Conservation (phyloP, 2,329 filamentous ascomycete genomes). For the Fusarium oligoseptatum region DNA sequence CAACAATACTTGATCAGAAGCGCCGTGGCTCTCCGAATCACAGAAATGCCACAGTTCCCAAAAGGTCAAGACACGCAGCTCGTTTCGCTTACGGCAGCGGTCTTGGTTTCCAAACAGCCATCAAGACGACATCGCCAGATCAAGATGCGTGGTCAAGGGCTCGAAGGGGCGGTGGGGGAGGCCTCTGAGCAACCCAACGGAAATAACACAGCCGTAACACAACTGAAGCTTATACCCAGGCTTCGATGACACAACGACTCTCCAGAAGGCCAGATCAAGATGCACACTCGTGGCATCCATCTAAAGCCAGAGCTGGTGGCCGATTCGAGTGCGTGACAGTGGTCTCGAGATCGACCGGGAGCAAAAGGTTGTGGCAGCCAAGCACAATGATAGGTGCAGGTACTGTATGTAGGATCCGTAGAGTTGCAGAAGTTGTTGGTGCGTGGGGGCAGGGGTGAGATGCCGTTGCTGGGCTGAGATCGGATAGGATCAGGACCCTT, state of each 20-base stretch:
- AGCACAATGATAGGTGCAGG: conserved; percentile 25
- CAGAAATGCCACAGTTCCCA: background rate
- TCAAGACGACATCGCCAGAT: conserved; percentile 3
- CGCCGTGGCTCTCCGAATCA: conserved; percentile 4
- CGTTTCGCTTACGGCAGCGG: background rate
- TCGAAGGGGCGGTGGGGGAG: no score
- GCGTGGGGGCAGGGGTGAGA: conserved; percentile 34
- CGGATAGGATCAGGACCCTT: conserved; percentile 26
- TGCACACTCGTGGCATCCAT: background rate
- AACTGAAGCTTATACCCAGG: no score
- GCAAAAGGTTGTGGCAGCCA: conserved; percentile 12
- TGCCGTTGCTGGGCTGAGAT: conserved; percentile 22
- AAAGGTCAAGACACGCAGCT: background rate
- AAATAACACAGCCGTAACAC: no score
- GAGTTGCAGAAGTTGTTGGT: conserved; percentile 16
- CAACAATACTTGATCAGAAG: conserved; percentile 13
- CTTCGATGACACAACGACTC: no score
- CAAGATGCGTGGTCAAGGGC: no score
- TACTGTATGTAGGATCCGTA: conserved; percentile 8
- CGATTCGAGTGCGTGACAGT: conserved; percentile 18
- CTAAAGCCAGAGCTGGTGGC: conserved; percentile 6
- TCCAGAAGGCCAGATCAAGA: background rate
- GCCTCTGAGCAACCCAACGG: no score
- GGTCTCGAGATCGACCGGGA: conserved; percentile 20
- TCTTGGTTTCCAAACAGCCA: background rate